Conservation (phyloP, 192 early-diverging fungal species). For the Neocallimastix lanati region DNA sequence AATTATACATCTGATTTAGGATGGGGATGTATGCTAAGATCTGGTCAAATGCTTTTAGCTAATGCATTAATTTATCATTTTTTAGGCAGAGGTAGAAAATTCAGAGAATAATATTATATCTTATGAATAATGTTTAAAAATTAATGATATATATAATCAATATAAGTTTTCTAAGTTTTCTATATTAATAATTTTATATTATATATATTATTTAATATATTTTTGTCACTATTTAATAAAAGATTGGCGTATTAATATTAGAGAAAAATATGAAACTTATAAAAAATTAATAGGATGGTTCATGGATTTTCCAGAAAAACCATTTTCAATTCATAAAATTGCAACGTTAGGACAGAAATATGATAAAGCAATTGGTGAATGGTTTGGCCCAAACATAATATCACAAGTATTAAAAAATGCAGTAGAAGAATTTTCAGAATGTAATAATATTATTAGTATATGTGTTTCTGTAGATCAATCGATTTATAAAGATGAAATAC, state of each 20-base stretch:
- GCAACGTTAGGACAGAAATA: slow-evolving; percentile 54
- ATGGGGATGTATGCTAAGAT: slow-evolving; percentile 88
- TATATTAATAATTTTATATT: too few species aligned
- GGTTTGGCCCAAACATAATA: slow-evolving; percentile 89
- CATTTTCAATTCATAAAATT: slow-evolving; percentile 87
- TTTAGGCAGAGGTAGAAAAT: slow-evolving; percentile 65
- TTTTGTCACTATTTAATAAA: not conserved
- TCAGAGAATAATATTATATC: too few species aligned
- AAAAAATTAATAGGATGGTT: not conserved
- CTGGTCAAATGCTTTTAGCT: slow-evolving; percentile 80
- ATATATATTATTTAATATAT: not conserved
- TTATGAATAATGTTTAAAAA: too few species aligned
- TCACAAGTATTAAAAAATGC: slow-evolving; percentile 59
- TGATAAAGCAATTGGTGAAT: slow-evolving; percentile 84
- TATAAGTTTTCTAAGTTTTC: too few species aligned
- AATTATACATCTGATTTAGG: slow-evolving; percentile 69
- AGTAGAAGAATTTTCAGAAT: slow-evolving; percentile 5
- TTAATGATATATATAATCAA: too few species aligned
- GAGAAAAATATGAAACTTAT: not conserved
- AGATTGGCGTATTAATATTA: not conserved
- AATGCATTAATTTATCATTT: slow-evolving; percentile 58
- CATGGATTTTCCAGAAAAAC: slow-evolving; percentile 27
- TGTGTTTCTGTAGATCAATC: slow-evolving; percentile 70
- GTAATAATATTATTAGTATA: slow-evolving; percentile 14
- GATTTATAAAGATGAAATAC: slow-evolving; percentile 53